Conservation (phyloP, 352 stramenopile species). For the Blastocystis sp. region DNA sequence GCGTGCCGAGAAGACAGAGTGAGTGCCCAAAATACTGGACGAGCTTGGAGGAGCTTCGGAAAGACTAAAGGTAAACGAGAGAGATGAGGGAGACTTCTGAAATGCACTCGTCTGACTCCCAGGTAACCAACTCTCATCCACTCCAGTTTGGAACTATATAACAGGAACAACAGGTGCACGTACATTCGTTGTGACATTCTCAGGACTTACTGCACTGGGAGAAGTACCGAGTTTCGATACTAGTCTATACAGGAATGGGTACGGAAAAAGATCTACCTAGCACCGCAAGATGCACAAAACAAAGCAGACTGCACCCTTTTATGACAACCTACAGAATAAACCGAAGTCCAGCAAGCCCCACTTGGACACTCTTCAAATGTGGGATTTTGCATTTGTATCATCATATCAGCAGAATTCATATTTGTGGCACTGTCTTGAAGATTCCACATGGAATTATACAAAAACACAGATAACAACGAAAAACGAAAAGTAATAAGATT, state of each 20-base stretch:
- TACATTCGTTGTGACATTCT: background rate
- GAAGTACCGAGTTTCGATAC: background rate
- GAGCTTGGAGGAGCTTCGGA: background rate
- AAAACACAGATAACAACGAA: background rate
- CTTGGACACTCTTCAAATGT: constrained; percentile 3
- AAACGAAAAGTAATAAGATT: background rate
- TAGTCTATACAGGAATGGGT: background rate
- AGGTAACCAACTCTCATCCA: background rate
- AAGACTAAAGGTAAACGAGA: background rate
- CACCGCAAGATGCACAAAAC: background rate
- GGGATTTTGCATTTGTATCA: background rate
- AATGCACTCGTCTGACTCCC: background rate
- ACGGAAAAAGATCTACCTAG: background rate
- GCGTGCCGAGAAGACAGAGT: background rate
- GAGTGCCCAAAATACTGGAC: background rate
- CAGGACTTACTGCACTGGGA: background rate
- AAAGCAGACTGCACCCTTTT: background rate
- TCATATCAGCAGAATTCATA: background rate
- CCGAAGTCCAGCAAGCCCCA: background rate
- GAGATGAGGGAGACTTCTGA: background rate
- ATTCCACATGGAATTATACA: constrained; percentile 35
- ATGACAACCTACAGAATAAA: constrained; percentile 36
- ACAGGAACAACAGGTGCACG: background rate
- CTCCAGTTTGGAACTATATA: background rate
- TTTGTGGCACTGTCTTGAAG: background rate